Conservation (phyloP, 176 grass and related monocot genomes). For the Aegilops tauschii region DNA sequence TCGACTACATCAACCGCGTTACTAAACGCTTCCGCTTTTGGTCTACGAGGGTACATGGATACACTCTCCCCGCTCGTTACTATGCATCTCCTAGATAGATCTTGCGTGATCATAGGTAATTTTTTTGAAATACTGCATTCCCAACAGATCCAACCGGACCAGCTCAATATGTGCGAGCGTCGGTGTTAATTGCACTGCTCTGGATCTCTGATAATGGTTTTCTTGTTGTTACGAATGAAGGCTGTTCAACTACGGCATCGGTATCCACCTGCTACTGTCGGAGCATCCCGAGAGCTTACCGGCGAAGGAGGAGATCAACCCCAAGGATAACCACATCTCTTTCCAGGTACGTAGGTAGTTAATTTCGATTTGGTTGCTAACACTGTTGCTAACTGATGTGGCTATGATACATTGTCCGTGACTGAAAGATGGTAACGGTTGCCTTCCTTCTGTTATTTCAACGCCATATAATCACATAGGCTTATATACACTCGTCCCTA, state of each 20-base stretch:
- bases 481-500: too few species aligned
- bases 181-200: background rate
- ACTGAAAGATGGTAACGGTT: background rate
- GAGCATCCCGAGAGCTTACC: slow-evolving; percentile 52
- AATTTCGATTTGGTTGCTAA: background rate
- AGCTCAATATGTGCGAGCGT: background rate
- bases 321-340: slow-evolving; percentile 94
- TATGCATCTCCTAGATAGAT: too few species aligned
- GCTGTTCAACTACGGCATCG: slow-evolving; percentile 89
- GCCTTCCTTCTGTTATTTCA: background rate
- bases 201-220: background rate
- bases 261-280: slow-evolving; percentile 78
- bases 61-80: too few species aligned
- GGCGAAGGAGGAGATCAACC: slow-evolving; percentile 74
- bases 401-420: too few species aligned
- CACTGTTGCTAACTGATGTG: background rate
- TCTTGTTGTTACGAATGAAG: slow-evolving; percentile 3
- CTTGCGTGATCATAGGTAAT: too few species aligned
- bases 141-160: background rate
- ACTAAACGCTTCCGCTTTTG: too few species aligned
- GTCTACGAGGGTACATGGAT: too few species aligned
- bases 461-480: too few species aligned
- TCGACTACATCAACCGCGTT: too few species aligned
- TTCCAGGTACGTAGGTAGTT: slow-evolving; percentile 54
- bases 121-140: too few species aligned